phyloP scores from a whole-genome alignment of 2,329 filamentous ascomycete genomes.

The Chrysoporthe cubensis region DNA sequence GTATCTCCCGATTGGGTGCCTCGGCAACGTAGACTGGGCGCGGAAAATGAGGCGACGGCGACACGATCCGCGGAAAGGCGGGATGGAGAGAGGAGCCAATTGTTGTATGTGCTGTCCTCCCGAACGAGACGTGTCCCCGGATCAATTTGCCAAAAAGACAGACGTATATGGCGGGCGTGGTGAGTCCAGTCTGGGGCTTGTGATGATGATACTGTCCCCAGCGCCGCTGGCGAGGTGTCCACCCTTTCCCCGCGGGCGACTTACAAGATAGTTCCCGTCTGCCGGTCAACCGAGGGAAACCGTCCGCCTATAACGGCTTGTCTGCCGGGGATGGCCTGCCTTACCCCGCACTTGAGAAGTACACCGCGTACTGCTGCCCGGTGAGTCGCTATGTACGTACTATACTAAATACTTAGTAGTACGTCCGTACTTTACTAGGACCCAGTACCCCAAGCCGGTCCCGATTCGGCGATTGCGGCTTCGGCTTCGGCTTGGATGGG shows the following conservation, averaged over 20 bases:
- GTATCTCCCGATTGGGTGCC: background rate
- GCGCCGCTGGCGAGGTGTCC: background rate
- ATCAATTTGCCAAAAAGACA: background rate
- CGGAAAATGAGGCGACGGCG: background rate
- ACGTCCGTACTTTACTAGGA: no score
- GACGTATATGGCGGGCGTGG: background rate
- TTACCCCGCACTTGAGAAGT: slow-evolving; percentile 10
- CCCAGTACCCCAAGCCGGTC: background rate
- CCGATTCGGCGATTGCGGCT: slow-evolving; percentile 13
- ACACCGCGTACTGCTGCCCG: no score
- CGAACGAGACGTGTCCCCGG: background rate
- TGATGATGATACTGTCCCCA: background rate
- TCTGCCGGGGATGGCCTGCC: slow-evolving; percentile 5
- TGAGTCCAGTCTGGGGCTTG: slow-evolving; percentile 2
- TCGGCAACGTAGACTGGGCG: background rate
- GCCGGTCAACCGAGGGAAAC: slow-evolving; percentile 29
- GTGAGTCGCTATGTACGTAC: no score
- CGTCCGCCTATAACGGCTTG: background rate
- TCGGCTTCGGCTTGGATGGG: background rate
- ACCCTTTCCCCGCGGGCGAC: background rate
- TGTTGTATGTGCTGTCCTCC: background rate
- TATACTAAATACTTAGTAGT: no score
- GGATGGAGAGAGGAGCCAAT: background rate
- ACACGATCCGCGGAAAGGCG: background rate
- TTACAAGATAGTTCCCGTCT: background rate